A percentile compares a stretch with the other conserved stretches of the same genome.
Conservation (phyloP, 1,139 yeast species). For the Nakaseomyces glabratus region DNA sequence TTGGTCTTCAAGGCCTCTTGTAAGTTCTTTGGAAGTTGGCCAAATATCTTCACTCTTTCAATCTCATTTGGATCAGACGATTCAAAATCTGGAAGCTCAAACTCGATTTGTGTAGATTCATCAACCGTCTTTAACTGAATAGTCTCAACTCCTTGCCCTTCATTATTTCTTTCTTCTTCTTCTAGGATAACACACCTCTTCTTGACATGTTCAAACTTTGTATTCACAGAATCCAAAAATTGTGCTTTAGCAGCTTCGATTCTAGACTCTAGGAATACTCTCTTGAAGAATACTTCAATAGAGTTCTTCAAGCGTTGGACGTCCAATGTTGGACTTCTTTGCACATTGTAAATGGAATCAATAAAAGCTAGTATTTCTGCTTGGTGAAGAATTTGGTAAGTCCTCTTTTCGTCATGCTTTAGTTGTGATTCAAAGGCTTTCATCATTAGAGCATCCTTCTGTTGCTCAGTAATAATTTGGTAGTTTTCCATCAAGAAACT, state of each 20-base stretch:
- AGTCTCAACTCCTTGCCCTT: slow-evolving; percentile 53
- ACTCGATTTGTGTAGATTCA: slow-evolving; percentile 67
- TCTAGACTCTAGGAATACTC: slow-evolving; percentile 41
- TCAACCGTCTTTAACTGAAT: slow-evolving; percentile 86
- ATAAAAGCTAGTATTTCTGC: slow-evolving; percentile 74
- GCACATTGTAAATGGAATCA: slow-evolving; percentile 50
- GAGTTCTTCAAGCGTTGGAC: slow-evolving; percentile 41
- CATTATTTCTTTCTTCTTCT: slow-evolving; percentile 32
- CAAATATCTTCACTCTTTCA: slow-evolving; percentile 45
- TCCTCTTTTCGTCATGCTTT: slow-evolving; percentile 43
- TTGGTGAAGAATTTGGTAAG: slow-evolving; percentile 65
- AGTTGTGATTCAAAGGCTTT: slow-evolving; percentile 81
- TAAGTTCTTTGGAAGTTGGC: slow-evolving; percentile 52
- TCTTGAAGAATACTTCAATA: slow-evolving; percentile 59
- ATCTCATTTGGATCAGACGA: slow-evolving; percentile 41
- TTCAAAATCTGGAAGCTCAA: slow-evolving; percentile 54
- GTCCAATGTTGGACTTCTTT: slow-evolving; percentile 28
- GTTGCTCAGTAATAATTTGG: slow-evolving; percentile 66
- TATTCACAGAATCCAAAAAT: slow-evolving; percentile 49
- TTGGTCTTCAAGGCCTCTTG: slow-evolving; percentile 68
- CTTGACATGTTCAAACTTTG: slow-evolving; percentile 74
- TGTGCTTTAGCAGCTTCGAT: slow-evolving; percentile 45
- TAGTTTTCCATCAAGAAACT: slow-evolving; percentile 50
- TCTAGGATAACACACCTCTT: slow-evolving; percentile 61
- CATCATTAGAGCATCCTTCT: slow-evolving; percentile 90